Percentiles rank a stretch among this genome's conserved stretches.
Conservation (phyloP, 306 rosid genomes). For the Glycyrrhiza uralensis region DNA sequence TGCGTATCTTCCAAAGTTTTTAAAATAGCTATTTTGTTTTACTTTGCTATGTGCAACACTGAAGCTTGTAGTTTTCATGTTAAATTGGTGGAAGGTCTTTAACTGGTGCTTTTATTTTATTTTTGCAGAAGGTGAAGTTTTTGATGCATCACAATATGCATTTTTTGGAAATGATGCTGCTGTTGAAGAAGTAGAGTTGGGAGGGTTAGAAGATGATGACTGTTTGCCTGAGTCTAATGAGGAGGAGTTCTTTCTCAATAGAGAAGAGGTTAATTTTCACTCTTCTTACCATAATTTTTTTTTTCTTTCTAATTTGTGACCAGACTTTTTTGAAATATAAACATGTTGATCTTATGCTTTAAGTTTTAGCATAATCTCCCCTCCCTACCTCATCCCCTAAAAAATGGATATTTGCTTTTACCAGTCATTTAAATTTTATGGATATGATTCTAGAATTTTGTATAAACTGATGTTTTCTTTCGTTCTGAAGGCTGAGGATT, state of each 20-base stretch:
- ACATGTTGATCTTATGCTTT: neutral
- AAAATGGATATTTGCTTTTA: neutral
- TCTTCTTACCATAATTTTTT: neutral
- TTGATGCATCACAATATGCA: constrained; percentile 91
- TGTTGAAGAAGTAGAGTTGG: constrained; percentile 78
- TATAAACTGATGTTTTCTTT: neutral
- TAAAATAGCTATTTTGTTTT: neutral
- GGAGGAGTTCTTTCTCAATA: constrained; percentile 75
- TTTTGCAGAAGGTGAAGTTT: constrained; percentile 42
- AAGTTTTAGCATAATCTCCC: neutral
- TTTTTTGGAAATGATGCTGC: constrained; percentile 74
- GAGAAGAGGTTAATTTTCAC: constrained; percentile 53
- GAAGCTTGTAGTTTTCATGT: neutral
- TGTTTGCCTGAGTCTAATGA: constrained; percentile 53
- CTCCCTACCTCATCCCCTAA: neutral
- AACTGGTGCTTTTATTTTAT: neutral
- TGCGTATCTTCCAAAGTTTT: neutral
- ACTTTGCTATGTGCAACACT: neutral
- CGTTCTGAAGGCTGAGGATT: constrained; percentile 38
- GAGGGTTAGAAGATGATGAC: constrained; percentile 73
- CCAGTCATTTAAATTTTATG: neutral
- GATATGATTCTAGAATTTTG: neutral
- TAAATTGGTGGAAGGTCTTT: neutral
- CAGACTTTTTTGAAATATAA: neutral
- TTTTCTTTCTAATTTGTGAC: neutral